phyloP scores from a whole-genome alignment of 176 grass and related monocot genomes.

The Otatea glauca region DNA sequence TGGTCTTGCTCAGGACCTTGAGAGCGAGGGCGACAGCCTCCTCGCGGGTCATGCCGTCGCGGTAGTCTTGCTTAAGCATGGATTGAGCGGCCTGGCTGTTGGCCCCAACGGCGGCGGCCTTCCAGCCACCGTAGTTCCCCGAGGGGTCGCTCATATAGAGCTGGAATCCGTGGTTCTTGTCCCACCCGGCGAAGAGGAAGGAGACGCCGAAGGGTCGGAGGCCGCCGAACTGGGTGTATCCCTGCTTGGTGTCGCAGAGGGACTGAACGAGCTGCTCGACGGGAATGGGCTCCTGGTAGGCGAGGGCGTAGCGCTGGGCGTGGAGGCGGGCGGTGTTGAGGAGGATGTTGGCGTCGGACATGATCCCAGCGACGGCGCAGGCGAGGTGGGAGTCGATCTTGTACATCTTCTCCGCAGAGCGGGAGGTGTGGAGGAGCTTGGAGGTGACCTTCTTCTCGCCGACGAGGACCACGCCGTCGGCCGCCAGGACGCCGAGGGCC shows the following conservation, averaged over 20 bases:
- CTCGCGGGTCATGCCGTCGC: slow-evolving; percentile 77
- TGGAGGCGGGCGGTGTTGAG: slow-evolving; percentile 93
- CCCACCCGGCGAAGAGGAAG: slow-evolving; percentile 93
- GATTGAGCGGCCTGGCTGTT: slow-evolving; percentile 95
- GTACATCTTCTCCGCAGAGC: slow-evolving; percentile 97
- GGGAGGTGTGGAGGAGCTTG: slow-evolving; percentile 89
- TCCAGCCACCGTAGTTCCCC: slow-evolving; percentile 91
- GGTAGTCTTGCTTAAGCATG: slow-evolving; percentile 96
- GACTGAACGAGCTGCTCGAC: slow-evolving; percentile 92
- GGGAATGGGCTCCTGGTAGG: slow-evolving; percentile 95
- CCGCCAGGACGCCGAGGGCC: slow-evolving; percentile 72
- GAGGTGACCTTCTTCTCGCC: slow-evolving; percentile 98
- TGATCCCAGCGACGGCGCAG: slow-evolving; percentile 89
- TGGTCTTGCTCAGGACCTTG: slow-evolving; percentile 94
- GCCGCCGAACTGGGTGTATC: slow-evolving; percentile 92
- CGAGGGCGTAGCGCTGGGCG: slow-evolving; percentile 84
- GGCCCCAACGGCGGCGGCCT: slow-evolving; percentile 83
- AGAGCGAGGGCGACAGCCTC: slow-evolving; percentile 80
- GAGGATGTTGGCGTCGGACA: slow-evolving; percentile 97
- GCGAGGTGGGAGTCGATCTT: slow-evolving; percentile 94
- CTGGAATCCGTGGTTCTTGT: slow-evolving; percentile 88
- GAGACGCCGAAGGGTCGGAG: slow-evolving; percentile 94
- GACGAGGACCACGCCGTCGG: slow-evolving; percentile 77
- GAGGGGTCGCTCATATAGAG: slow-evolving; percentile 94
- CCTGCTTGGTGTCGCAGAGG: slow-evolving; percentile 94